These are phyloP conservation scores for Thielaviopsis populi DNA, from an alignment of 2,329 filamentous ascomycete genomes.

Conservation along the genomic window DNA sequence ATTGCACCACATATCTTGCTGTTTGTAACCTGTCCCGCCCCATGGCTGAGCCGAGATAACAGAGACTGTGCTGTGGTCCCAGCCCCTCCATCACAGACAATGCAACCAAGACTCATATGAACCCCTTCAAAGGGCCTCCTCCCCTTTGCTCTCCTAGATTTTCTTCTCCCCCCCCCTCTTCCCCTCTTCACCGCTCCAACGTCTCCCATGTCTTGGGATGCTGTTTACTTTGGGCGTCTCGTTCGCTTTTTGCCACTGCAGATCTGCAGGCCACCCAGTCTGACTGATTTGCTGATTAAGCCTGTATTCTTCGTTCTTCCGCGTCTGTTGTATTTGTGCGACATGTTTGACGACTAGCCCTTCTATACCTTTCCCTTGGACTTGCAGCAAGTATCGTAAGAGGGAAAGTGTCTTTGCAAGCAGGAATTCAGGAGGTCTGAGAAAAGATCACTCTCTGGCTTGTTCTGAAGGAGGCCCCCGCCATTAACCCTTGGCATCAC, in stretches of 20 bases:
- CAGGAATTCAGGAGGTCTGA: not conserved
- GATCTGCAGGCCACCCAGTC: not conserved
- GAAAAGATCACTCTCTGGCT: not conserved
- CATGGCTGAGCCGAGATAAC: not conserved
- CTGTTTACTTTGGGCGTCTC: not conserved
- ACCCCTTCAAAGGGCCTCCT: not conserved
- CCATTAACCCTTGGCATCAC: not conserved
- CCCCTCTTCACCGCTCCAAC: not conserved
- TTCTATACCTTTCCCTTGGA: not conserved
- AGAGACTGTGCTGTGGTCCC: not conserved
- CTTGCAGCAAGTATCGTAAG: no score
- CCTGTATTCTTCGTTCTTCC: not conserved
- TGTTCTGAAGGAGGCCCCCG: not conserved
- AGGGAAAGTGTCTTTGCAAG: not conserved
- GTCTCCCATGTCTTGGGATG: not conserved
- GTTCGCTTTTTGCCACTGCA: slow-evolving; percentile 1
- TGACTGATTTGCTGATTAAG: not conserved
- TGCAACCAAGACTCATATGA: not conserved
- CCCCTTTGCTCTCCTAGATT: not conserved
- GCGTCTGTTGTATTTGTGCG: not conserved
- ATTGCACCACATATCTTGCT: not conserved
- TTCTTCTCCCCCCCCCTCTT: not conserved
- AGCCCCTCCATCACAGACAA: not conserved
- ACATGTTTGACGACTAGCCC: not conserved
- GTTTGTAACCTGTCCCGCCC: not conserved